These are phyloP conservation scores for Fusarium stilboides DNA, from an alignment of 2,329 filamentous ascomycete species.

Conservation along the genomic window DNA sequence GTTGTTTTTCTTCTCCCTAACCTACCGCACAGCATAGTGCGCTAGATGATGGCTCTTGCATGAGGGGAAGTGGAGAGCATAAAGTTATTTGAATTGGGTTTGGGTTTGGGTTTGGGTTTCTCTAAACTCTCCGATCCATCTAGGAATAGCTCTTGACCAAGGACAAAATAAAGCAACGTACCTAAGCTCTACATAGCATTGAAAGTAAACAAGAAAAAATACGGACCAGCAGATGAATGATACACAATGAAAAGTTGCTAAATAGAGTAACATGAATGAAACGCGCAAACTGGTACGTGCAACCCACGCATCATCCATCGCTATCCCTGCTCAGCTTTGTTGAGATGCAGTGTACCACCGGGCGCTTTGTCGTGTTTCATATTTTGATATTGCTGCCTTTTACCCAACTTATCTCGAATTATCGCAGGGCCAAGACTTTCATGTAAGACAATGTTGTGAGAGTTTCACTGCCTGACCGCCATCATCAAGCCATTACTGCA, in stretches of 20 bases:
- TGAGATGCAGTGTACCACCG: constrained; percentile 23
- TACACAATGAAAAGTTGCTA: constrained; percentile 11
- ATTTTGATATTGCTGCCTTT: constrained; percentile 9
- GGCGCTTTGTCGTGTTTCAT: constrained; percentile 36
- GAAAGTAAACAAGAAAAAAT: constrained; percentile 6
- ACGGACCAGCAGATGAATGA: not conserved
- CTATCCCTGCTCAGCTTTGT: constrained; percentile 18
- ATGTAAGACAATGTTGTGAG: constrained; percentile 19
- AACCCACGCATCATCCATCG: constrained; percentile 1
- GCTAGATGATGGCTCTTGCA: too few species aligned
- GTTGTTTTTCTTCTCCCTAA: constrained; percentile 1
- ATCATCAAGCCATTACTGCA: constrained; percentile 7
- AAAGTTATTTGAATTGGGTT: not conserved
- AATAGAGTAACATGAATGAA: constrained; percentile 20
- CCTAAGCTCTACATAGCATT: not conserved
- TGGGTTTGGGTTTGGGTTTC: not conserved
- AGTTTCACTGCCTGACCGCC: constrained; percentile 36
- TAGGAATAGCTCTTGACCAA: not conserved
- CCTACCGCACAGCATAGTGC: not conserved
- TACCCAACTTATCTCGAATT: constrained; percentile 1
- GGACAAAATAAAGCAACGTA: not conserved
- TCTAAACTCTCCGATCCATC: not conserved
- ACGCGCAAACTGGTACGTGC: constrained; percentile 20
- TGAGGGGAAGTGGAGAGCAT: constrained; percentile 15
- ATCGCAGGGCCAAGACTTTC: constrained; percentile 14